These are phyloP conservation scores for Lophium mytilinum DNA, from an alignment of 495 filamentous ascomycete genomes.

Conservation along the genomic window DNA sequence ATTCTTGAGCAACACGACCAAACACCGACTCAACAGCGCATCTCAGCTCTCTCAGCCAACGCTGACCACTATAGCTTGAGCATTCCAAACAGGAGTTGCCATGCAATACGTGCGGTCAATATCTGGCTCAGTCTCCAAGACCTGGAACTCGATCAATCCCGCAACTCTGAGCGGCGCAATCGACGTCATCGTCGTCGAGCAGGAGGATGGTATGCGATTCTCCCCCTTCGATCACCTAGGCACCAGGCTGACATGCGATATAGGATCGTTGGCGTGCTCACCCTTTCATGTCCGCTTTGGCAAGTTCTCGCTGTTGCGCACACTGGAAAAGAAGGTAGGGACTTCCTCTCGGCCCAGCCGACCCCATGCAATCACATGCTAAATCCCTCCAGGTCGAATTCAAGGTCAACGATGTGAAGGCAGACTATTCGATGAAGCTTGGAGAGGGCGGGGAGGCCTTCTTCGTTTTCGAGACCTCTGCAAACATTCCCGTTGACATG, in stretches of 20 bases:
- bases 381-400: conserved; percentile 63
- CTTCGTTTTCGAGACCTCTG: conserved; percentile 93
- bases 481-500: conserved; percentile 76
- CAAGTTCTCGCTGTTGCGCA: conserved; percentile 92
- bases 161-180: conserved; percentile 95
- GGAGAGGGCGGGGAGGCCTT: conserved; percentile 97
- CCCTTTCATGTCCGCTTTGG: conserved; percentile 99
- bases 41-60: background rate
- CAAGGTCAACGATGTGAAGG: conserved; percentile 82
- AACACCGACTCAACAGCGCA: background rate
- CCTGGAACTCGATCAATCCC: conserved; percentile 99
- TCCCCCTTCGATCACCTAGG: background rate
- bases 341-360: too few relatives aligned
- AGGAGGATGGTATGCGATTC: conserved; percentile 67
- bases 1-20: background rate
- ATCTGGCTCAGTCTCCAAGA: conserved; percentile 91
- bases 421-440: conserved; percentile 95
- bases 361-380: too few relatives aligned
- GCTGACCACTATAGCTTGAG: background rate
- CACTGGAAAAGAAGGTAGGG: conserved; percentile 88
- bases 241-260: background rate
- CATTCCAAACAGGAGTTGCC: background rate
- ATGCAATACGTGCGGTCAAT: conserved; percentile 99
- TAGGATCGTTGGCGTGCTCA: conserved; percentile 74
- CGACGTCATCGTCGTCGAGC: conserved; percentile 97